Base-by-base conservation (phyloP, 129 eudicot species). In the Daucus carota region DNA sequence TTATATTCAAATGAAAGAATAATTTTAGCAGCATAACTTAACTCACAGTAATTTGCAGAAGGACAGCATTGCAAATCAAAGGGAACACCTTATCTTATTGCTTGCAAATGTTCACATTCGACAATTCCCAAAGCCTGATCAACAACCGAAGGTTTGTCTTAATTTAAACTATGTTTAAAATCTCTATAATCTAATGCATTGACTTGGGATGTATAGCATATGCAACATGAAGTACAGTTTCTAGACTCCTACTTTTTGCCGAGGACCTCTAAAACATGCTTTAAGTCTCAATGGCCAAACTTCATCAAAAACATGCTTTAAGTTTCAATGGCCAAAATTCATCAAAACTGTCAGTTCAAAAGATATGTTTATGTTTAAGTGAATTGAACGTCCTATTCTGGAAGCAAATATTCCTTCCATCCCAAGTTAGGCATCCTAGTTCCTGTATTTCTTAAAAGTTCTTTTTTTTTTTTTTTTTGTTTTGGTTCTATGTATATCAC, bases 101-200 rank as follows among this genome's bases (percentile, higher is more conserved):
- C 97, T 95, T 70, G 99, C 99, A 65, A 95, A 95, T 91, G 99
- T 95, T 47, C 99, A 95, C 81, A 95, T 95, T 68, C 87, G 99
- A 15, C 99, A 95, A 59, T 86, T 87, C 62, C 99, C 97, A 24
- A 92, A 95, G 80, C 97, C 99, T 43, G 99, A 95, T 82, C 97
- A 88, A 48, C 99, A 95, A 71, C 99, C 99, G 28, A 95, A 92
- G 97, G 98, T 92, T 72, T 18, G 38, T 82, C 29, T 75, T 28
- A 6, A 14, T 62, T 62, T 29, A 14, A 60, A 62, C 18, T 31
- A 20, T 26, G 20, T 62, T 29, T 6, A 28, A 1, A 1, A 29
- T 28, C 69, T 62, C 36, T 6, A 29, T 15, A 62, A 1, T 22
- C n/a, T n/a, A 54, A 8, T n/a, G 28, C 5, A 8, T n/a, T 9